Evolutionary conservation across 2,329 filamentous ascomycete genomes (phyloP), one percentile per base, ranked within the genome.

Genomic region (Paecilomyces variotii): DNA sequence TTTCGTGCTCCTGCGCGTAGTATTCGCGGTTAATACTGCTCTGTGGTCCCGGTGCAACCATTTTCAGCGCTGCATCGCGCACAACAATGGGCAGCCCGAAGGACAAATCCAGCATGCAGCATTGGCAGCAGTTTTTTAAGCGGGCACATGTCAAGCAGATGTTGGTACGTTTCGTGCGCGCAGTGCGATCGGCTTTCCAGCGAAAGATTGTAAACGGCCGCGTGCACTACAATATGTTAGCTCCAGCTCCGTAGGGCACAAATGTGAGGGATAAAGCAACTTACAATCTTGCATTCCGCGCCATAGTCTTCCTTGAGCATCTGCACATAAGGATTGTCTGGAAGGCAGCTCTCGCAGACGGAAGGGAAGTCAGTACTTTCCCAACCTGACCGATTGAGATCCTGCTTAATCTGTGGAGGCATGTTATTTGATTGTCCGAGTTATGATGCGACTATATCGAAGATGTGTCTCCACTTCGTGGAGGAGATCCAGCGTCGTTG

Each of bases 291-390:
- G 82, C 89, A 91, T 77, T 92, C 88, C 59, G 88, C 90, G 67
- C 91, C 94, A 69, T 95, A 87, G 74, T 99, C 93, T 72, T 97
- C 91, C 77, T 99, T 99, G 61, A 99, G 82, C 92, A 99, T 97
- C 76, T 97, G 94, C 51, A 99, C 94, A 70, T 96, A 99, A 1
- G 93, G 93, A 68, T 97, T 97, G 62, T 96, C 92, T 14, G 93
- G 92, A 1, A 99, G 84, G 73, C 94, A 99, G 70, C 87, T 91
- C 76, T 99, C 94, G 79, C 85, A 80, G 14, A 79, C 77, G 2
- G 78, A 80, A 2, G 78, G 78, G 50, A 80, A 80, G 62, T 80
- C 78, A 24, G 77, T 79, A 4, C 91, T 89, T 77, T 99, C 94
- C 91, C 92, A 97, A 60, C 94, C 94, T 19, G 91, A 94, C 57